These are phyloP conservation scores for Mycena latifolia DNA, from an alignment of 768 basidiomycete species.

Conservation along the genomic window DNA sequence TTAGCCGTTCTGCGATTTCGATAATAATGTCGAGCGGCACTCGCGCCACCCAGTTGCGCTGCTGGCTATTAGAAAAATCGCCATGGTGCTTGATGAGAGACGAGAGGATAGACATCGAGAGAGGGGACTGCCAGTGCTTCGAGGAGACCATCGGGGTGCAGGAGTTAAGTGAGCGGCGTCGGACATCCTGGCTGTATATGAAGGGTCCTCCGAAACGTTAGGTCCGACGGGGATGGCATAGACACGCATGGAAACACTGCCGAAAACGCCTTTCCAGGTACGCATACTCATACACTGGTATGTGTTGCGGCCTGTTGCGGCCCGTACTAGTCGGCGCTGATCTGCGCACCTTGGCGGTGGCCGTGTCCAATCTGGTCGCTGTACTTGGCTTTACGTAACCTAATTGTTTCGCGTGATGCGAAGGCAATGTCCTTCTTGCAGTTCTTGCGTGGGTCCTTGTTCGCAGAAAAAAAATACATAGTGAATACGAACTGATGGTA, in stretches of 20 bases:
- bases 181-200: slow-evolving; percentile 13
- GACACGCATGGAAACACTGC: background rate
- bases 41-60: slow-evolving; percentile 1
- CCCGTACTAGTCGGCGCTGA: slow-evolving; percentile 14
- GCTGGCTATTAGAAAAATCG: background rate
- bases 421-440: too few species aligned
- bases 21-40: slow-evolving; percentile 35
- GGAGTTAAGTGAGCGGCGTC: background rate
- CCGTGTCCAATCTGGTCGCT: background rate
- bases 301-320: background rate
- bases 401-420: too few species aligned
- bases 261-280: background rate
- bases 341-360: background rate
- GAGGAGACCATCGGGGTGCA: slow-evolving; percentile 27
- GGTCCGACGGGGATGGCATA: slow-evolving; percentile 1
- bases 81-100: slow-evolving; percentile 29
- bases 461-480: slow-evolving; percentile 17
- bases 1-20: slow-evolving; percentile 32
- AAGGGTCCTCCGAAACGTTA: background rate
- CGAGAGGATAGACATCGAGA: slow-evolving; percentile 25
- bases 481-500: slow-evolving; percentile 33
- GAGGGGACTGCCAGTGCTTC: slow-evolving; percentile 20
- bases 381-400: slow-evolving; percentile 1
- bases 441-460: too few species aligned
- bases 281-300: slow-evolving; percentile 13